A percentile compares a stretch with the other conserved stretches of the same genome.
phyloP scores from a whole-genome alignment of 2,329 filamentous ascomycete genomes.

The Beauveria asiatica region DNA sequence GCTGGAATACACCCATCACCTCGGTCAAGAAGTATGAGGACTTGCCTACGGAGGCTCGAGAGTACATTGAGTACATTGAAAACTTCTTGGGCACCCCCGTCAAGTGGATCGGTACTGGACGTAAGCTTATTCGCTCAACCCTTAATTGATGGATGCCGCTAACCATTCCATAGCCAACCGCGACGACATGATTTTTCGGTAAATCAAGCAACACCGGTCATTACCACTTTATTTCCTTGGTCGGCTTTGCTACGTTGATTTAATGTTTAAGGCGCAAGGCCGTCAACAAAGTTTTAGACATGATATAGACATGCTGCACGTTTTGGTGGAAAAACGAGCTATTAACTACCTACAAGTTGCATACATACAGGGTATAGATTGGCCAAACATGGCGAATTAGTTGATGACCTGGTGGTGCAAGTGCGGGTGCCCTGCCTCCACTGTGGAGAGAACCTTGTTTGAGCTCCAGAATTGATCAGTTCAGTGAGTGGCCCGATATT shows the following conservation, averaged over 20 bases:
- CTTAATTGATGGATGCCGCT: not conserved
- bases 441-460: no score
- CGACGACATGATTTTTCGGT: not conserved
- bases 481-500: no score
- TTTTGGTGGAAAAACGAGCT: no score
- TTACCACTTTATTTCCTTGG: not conserved
- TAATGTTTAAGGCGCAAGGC: not conserved
- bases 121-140: not conserved
- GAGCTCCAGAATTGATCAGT: no score
- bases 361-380: no score
- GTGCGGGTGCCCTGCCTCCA: no score
- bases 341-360: no score
- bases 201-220: not conserved
- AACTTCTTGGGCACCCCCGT: constrained; percentile 54
- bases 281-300: not conserved
- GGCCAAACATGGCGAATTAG: no score
- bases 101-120: constrained; percentile 57
- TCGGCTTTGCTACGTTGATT: not conserved
- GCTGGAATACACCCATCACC: constrained; percentile 60
- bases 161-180: not conserved
- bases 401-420: no score
- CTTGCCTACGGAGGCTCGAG: constrained; percentile 54
- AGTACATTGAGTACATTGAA: constrained; percentile 62
- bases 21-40: constrained; percentile 51
- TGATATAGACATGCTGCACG: not conserved